Conservation (phyloP, 257 asterid genomes). For the Cynanchum wilfordii region DNA sequence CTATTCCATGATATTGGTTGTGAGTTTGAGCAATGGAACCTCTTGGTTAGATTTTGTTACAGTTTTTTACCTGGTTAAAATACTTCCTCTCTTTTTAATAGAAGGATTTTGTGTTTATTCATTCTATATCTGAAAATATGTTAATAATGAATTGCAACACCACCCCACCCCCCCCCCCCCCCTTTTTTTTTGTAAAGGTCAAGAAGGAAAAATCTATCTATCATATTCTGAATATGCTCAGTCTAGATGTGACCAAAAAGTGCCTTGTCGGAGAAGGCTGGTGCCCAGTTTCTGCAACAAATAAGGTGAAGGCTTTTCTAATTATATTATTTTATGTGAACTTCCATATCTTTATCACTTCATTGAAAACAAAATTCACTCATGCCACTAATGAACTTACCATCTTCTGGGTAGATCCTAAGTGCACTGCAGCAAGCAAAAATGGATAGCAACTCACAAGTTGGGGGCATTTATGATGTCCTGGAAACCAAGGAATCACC, state of each 20-base stretch:
- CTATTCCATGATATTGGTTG: slow-evolving; percentile 41
- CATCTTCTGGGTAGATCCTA: slow-evolving; percentile 38
- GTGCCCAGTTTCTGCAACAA: slow-evolving; percentile 58
- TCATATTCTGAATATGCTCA: slow-evolving; percentile 58
- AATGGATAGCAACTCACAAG: slow-evolving; percentile 42
- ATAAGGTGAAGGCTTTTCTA: slow-evolving; percentile 30
- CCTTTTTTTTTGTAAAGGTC: slow-evolving; percentile 30
- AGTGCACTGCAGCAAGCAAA: slow-evolving; percentile 42
- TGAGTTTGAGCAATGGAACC: slow-evolving; percentile 56
- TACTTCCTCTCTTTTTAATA: not conserved
- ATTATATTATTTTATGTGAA: not conserved
- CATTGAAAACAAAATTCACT: not conserved
- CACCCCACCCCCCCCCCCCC: not conserved
- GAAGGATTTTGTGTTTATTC: not conserved
- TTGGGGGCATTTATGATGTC: slow-evolving; percentile 55
- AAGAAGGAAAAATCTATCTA: slow-evolving; percentile 47
- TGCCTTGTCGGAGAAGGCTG: slow-evolving; percentile 76
- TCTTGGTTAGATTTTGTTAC: slow-evolving; percentile 38
- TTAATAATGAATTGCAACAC: slow-evolving; percentile 11
- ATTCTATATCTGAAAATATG: not conserved
- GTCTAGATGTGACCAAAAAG: slow-evolving; percentile 54
- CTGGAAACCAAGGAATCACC: slow-evolving; percentile 53
- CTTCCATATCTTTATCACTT: not conserved
- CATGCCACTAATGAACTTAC: slow-evolving; percentile 9
- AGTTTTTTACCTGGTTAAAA: not conserved